Base-by-base conservation (phyloP, 1,284 basidiomycete species). In the Austroboletus niveus region DNA sequence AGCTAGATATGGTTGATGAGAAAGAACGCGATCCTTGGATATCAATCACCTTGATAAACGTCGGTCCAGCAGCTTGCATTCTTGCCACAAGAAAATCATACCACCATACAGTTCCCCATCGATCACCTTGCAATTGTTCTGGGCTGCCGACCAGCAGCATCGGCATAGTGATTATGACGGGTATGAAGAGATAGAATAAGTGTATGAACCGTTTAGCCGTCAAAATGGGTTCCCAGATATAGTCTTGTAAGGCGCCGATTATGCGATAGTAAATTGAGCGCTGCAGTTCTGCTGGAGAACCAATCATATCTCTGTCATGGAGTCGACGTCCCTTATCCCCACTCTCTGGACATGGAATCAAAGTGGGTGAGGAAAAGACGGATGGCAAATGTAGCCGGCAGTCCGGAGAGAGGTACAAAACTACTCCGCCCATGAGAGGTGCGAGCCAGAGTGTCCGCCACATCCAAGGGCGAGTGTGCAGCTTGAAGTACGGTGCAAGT, bases 21-120 rank as follows among this genome's bases (percentile, higher is more conserved):
- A 50, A 22, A n/a, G 22, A n/a, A 31, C 11, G 34, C 42, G 54
- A 39, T 48, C 17, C 43, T 45, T 22, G 7, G 29, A 46, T 35
- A 29, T 38, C 2, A 67, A 73, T 57, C 59, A 91, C 92, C 81
- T 99, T 99, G 72, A 94, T 94, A 68, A 99, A 99, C 0, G 94
- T 97, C 4, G 97, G 97, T 1, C 97, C 97, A 6, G 96, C 96
- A 10, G 84, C 76, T 70, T 96, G 87, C 95, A 99, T 98, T 68
- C 89, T 89, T 49, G 75, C 75, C 14, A 96, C 94, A 8, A 99
- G 76, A 54, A 94, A 81, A 17, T 80, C 80, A 69, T 98, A 99
- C 97, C 97, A 99, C 94, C 92, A 97, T 2, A 92, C 77, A 4
- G 90, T 89, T 48, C 93, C 89, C 86, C 87, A 90, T 60, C 82